These are phyloP conservation scores for Remersonia thermophila DNA, from an alignment of 2,329 filamentous ascomycete genomes.

Conservation along the genomic window DNA sequence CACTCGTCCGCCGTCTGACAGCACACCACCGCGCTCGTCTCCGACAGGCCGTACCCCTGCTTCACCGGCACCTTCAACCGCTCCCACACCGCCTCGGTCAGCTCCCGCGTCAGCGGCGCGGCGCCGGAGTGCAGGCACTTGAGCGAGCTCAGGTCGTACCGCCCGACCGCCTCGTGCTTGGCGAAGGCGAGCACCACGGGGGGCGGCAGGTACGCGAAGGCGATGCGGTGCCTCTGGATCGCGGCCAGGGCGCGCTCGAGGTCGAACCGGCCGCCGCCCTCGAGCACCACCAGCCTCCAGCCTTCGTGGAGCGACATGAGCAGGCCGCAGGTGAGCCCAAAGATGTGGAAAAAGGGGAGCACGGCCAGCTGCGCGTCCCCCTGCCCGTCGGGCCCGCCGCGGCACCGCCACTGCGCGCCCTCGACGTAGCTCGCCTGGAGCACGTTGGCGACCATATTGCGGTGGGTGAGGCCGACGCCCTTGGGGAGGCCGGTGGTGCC, in stretches of 20 bases:
- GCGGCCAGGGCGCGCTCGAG: slow-evolving; percentile 65
- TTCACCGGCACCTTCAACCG: slow-evolving; percentile 71
- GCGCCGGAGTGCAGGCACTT: slow-evolving; percentile 82
- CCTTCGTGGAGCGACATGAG: slow-evolving; percentile 56
- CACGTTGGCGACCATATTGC: slow-evolving; percentile 68
- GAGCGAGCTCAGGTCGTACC: slow-evolving; percentile 68
- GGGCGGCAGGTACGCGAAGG: slow-evolving; percentile 71
- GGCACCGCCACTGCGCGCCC: slow-evolving; percentile 40
- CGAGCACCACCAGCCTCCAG: slow-evolving; percentile 55
- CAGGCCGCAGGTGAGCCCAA: slow-evolving; percentile 63
- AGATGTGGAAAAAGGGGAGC: slow-evolving; percentile 85
- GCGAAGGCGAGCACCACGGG: slow-evolving; percentile 70
- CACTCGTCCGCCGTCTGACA: slow-evolving; percentile 65
- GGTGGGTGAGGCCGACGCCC: slow-evolving; percentile 76
- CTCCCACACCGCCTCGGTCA: slow-evolving; percentile 63
- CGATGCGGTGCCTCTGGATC: slow-evolving; percentile 64
- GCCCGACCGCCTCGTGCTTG: slow-evolving; percentile 64
- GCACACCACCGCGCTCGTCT: slow-evolving; percentile 72
- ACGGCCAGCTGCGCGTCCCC: slow-evolving; percentile 67
- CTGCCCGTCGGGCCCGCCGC: slow-evolving; percentile 46
- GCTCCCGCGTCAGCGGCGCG: slow-evolving; percentile 68
- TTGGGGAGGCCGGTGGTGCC: slow-evolving; percentile 89
- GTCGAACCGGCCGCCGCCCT: slow-evolving; percentile 52
- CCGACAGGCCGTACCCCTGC: slow-evolving; percentile 84
- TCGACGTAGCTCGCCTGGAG: slow-evolving; percentile 44